Base-by-base conservation (phyloP, 805 yeast species). In the Wickerhamia fluorescens region DNA sequence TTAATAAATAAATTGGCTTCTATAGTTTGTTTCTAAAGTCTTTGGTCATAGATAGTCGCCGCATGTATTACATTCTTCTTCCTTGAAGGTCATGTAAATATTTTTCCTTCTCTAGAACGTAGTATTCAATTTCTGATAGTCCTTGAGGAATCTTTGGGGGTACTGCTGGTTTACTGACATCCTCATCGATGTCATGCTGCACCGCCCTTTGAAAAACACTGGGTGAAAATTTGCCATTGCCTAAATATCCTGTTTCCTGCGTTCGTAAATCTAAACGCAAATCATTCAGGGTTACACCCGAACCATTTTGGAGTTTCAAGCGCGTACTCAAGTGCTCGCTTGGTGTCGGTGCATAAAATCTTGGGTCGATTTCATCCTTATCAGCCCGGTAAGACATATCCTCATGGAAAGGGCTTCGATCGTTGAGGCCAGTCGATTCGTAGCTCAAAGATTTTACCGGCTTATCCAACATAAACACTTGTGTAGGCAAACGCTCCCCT, bases 301-400 rank as follows among this genome's bases (percentile, higher is more conserved):
- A 32, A 5, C 54, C 54, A 25, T 35, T 36, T 30, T 47, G 53
- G 15, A 53, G 37, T 11, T 54, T 37, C 17, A 43, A 25, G 7
- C 38, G 41, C 16, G 35, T 19, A 25, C 44, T 40, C 8, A 61
- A 44, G 32, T 60, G 65, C 31, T 67, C 71, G 25, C 58, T 53
- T 2, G 75, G 73, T 0, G 70, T 58, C 4, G 75, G 75, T 1
- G 74, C 73, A 35, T 64, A 54, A 35, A 49, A 96, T 28, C 81
- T 88, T 50, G 80, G 76, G 31, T 69, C 83, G 35, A 69, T 88
- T 28, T 94, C 88, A 45, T 66, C 88, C 7, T 10, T 18, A 18
- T 18, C 20, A 7, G 10, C 20, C 10, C 9, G 9, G 20, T 25
- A 12, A 24, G 98, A 97, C 1, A 88, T 92, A 48, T 88, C 87